Percentiles rank a stretch among this genome's conserved stretches.
These are phyloP conservation scores for Smittium mucronatum DNA, from an alignment of 371 early-diverging fungal species.

Conservation along the genomic window DNA sequence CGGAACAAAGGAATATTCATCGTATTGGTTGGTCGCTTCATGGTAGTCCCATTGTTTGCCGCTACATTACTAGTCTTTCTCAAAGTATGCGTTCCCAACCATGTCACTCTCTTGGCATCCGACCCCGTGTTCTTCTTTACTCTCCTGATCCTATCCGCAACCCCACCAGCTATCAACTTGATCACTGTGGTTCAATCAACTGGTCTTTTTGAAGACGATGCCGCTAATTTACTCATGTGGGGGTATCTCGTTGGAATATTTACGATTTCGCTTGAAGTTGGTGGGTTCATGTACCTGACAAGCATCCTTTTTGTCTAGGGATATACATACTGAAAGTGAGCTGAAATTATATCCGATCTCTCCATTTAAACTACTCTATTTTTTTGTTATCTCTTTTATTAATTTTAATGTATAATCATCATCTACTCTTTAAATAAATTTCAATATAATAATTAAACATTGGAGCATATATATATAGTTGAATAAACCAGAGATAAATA, in stretches of 20 bases:
- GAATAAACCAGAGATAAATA: too few relatives aligned
- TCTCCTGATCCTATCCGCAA: constrained; percentile 28
- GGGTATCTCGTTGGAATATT: constrained; percentile 20
- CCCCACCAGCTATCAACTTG: constrained; percentile 32
- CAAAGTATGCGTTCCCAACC: constrained; percentile 15
- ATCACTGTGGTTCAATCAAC: constrained; percentile 28
- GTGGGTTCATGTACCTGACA: constrained; percentile 23
- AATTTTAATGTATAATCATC: too few relatives aligned
- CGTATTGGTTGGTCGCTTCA: constrained; percentile 26
- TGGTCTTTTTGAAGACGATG: constrained; percentile 25
- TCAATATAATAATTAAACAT: too few relatives aligned
- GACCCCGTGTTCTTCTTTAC: constrained; percentile 32
- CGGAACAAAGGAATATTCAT: constrained; percentile 19
- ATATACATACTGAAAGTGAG: too few relatives aligned
- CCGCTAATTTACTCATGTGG: constrained; percentile 22
- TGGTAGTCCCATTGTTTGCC: constrained; percentile 20
- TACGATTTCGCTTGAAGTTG: constrained; percentile 20
- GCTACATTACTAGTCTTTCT: constrained; percentile 19
- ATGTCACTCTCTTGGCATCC: constrained; percentile 19
- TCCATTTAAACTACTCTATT: too few relatives aligned
- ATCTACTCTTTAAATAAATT: too few relatives aligned
- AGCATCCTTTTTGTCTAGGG: neutral
- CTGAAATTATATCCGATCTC: too few relatives aligned
- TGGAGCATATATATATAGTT: too few relatives aligned
- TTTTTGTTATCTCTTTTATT: too few relatives aligned